Evolutionary conservation across 176 grass and related monocot species (phyloP).

Genomic region (Carex kokanica): DNA sequence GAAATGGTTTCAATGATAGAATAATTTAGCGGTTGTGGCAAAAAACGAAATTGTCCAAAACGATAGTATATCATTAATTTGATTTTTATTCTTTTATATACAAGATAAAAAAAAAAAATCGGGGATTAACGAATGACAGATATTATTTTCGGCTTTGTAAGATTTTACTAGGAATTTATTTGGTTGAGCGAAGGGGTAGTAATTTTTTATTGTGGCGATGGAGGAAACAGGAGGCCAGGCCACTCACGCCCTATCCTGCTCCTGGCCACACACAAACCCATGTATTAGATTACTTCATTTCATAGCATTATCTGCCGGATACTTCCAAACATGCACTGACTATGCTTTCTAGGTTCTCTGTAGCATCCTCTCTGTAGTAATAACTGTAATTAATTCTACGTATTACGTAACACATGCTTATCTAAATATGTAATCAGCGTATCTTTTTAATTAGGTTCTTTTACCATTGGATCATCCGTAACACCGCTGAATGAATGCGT

Average conservation of each 20-base stretch:
- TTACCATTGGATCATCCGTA: neutral
- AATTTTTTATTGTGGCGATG: conserved; percentile 8
- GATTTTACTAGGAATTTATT: neutral
- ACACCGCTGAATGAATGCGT: too few species aligned
- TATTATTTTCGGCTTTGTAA: neutral
- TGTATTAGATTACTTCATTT: conserved; percentile 3
- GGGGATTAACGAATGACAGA: neutral
- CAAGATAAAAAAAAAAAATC: too few species aligned
- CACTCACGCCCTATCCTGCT: conserved; percentile 34
- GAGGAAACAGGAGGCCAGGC: conserved; percentile 1
- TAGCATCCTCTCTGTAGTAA: neutral
- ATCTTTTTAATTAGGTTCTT: neutral
- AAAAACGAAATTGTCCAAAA: too few species aligned
- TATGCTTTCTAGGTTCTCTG: neutral
- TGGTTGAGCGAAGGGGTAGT: neutral
- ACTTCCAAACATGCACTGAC: conserved; percentile 16
- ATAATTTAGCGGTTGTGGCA: too few species aligned
- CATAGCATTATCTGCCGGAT: neutral
- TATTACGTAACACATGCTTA: neutral
- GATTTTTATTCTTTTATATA: too few species aligned
- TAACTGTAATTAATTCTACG: neutral
- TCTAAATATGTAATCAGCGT: neutral
- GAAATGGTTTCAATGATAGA: too few species aligned
- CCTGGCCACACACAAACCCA: conserved; percentile 33
- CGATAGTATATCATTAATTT: too few species aligned